phyloP scores from a whole-genome alignment of 192 early-diverging fungal genomes.

The Podila minutissima region DNA sequence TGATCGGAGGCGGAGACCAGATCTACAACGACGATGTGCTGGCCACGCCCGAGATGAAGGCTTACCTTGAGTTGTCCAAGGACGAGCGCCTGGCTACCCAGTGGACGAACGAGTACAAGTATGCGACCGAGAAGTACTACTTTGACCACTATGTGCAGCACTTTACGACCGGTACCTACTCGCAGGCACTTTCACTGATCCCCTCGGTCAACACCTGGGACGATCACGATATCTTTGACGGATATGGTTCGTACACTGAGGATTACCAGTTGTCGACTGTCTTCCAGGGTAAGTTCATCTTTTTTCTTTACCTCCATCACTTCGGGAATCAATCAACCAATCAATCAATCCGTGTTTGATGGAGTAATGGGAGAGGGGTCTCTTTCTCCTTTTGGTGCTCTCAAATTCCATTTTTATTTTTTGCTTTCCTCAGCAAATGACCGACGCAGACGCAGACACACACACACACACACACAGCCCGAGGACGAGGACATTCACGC shows the following conservation, averaged over 20 bases:
- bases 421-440: not conserved
- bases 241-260: conserved; percentile 87
- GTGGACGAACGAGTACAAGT: conserved; percentile 25
- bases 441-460: too few species aligned
- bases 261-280: conserved; percentile 74
- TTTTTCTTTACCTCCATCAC: not conserved
- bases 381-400: not conserved
- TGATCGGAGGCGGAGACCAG: conserved; percentile 82
- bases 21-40: conserved; percentile 72
- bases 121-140: conserved; percentile 65
- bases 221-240: conserved; percentile 92
- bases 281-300: conserved; percentile 67
- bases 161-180: conserved; percentile 62
- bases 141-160: conserved; percentile 74
- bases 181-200: conserved; percentile 76
- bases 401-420: not conserved
- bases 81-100: conserved; percentile 25
- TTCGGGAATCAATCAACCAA: too few species aligned
- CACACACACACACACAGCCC: not conserved
- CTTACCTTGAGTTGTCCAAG: conserved; percentile 21
- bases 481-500: not conserved
- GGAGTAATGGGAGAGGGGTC: not conserved
- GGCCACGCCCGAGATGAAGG: conserved; percentile 30
- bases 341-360: not conserved
- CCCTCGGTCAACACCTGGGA: conserved; percentile 83